Evolutionary conservation across 805 yeast species (phyloP).

Genomic region (Lipomyces mesembrius): DNA sequence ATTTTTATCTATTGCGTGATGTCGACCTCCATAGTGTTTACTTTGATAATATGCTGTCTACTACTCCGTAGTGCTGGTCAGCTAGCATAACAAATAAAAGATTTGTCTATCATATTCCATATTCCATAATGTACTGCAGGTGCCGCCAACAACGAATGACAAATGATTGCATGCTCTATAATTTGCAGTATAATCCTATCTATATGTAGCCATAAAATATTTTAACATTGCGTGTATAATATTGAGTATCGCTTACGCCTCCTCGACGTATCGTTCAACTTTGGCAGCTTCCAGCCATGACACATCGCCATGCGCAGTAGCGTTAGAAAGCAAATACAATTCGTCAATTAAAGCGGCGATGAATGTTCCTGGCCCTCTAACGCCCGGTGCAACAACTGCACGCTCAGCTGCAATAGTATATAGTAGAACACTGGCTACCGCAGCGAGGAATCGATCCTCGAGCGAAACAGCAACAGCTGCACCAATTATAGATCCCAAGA

Average conservation of each 20-base stretch:
- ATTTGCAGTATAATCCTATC: not conserved
- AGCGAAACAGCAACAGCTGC: conserved; percentile 56
- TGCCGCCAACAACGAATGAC: not conserved
- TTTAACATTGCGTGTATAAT: not conserved
- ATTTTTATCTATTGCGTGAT: no score
- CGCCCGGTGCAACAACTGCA: conserved; percentile 51
- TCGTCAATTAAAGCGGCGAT: conserved; percentile 54
- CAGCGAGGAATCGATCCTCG: conserved; percentile 52
- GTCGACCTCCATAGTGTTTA: no score
- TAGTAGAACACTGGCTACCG: conserved; percentile 57
- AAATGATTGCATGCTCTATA: not conserved
- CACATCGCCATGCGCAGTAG: conserved; percentile 12
- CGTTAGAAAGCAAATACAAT: conserved; percentile 37
- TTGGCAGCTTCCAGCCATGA: conserved; percentile 29
- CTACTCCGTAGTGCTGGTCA: not conserved
- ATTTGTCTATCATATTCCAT: not conserved
- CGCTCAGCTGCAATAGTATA: conserved; percentile 66
- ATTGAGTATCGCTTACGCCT: not conserved
- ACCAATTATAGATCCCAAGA: conserved; percentile 74
- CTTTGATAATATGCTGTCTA: no score
- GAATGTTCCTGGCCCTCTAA: conserved; percentile 61
- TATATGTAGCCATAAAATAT: not conserved
- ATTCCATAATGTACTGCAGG: not conserved
- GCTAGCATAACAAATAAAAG: not conserved
- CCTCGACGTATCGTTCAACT: conserved; percentile 17